phyloP scores from a whole-genome alignment of 116 monocot genomes.

The Posidonia oceanica region DNA sequence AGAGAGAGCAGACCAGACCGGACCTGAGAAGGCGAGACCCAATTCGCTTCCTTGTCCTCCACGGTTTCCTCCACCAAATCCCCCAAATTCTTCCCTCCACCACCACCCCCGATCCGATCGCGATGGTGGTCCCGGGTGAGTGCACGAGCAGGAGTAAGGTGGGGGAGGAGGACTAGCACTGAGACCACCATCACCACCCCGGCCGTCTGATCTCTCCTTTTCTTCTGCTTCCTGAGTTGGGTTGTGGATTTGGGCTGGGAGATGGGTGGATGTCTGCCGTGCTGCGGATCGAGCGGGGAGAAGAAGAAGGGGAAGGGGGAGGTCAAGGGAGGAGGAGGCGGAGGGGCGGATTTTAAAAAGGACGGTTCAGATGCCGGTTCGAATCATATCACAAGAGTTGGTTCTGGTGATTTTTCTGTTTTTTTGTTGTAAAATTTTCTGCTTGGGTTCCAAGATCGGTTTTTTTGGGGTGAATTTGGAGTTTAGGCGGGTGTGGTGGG shows the following conservation, averaged over 20 bases:
- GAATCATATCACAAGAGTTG: constrained; percentile 15
- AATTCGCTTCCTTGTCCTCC: background rate
- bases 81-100: background rate
- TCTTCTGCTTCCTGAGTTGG: background rate
- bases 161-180: background rate
- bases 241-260: background rate
- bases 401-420: constrained; percentile 12
- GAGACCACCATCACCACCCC: background rate
- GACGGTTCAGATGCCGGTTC: constrained; percentile 9
- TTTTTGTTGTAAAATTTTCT: background rate
- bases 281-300: constrained; percentile 23
- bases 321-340: constrained; percentile 7
- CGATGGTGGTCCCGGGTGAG: too few species aligned
- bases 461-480: background rate
- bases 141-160: too few species aligned
- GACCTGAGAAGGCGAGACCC: too few species aligned
- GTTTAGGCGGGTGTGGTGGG: too few species aligned
- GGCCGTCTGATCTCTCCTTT: background rate
- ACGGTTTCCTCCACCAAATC: background rate
- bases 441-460: background rate
- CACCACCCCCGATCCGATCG: background rate
- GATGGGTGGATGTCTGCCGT: constrained; percentile 25
- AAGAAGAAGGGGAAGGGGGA: constrained; percentile 8
- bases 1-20: background rate
- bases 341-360: constrained; percentile 16